These are phyloP conservation scores for Craterostigma plantagineum DNA, from an alignment of 257 asterid genomes.

Conservation along the genomic window DNA sequence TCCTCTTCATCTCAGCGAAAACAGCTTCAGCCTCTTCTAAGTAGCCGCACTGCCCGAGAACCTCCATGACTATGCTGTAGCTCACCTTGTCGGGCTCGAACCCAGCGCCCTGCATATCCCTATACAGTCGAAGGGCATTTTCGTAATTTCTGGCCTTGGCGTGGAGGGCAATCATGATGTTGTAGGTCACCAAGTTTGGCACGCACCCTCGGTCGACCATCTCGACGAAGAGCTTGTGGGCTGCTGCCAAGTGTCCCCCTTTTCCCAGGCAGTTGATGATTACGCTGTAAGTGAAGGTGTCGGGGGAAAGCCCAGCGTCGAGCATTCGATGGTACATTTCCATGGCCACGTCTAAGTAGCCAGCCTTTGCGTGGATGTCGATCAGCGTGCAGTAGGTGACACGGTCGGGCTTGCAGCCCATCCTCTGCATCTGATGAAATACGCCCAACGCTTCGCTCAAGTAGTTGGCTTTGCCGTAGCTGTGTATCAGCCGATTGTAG, in stretches of 20 bases:
- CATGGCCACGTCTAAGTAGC: slow-evolving; percentile 78
- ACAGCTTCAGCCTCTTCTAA: slow-evolving; percentile 86
- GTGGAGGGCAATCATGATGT: slow-evolving; percentile 83
- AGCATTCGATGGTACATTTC: slow-evolving; percentile 87
- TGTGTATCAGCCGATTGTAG: slow-evolving; percentile 80
- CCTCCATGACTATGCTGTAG: slow-evolving; percentile 93
- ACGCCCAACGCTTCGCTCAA: slow-evolving; percentile 59
- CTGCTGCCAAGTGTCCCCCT: slow-evolving; percentile 80
- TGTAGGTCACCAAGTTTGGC: slow-evolving; percentile 80
- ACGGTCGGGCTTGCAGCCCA: slow-evolving; percentile 81
- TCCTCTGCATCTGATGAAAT: slow-evolving; percentile 55
- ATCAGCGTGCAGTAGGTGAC: slow-evolving; percentile 91
- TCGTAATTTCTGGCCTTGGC: slow-evolving; percentile 88
- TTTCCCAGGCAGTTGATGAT: slow-evolving; percentile 90
- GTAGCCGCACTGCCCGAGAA: slow-evolving; percentile 88
- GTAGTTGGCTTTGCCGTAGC: slow-evolving; percentile 87
- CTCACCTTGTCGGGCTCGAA: slow-evolving; percentile 90
- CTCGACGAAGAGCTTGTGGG: slow-evolving; percentile 66
- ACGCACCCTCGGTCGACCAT: slow-evolving; percentile 80
- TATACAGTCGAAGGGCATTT: slow-evolving; percentile 61
- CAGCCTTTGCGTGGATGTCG: slow-evolving; percentile 92
- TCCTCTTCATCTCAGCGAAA: slow-evolving; percentile 70
- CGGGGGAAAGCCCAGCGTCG: slow-evolving; percentile 86
- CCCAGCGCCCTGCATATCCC: slow-evolving; percentile 91
- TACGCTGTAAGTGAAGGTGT: slow-evolving; percentile 89